Base-by-base conservation (phyloP, 2,329 filamentous ascomycete species). In the Alternaria sp. region DNA sequence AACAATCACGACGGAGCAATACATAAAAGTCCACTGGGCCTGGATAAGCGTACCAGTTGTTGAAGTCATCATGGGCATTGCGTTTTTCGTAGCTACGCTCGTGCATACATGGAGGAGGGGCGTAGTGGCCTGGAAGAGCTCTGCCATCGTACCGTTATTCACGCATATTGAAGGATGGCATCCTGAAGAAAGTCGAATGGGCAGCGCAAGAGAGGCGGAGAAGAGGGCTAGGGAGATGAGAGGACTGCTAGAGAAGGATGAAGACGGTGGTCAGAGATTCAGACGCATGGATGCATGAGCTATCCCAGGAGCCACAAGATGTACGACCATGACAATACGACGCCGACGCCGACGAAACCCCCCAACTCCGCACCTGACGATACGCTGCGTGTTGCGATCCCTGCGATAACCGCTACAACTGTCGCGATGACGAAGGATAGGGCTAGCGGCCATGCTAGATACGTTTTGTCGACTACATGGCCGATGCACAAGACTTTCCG, bases 51-150 rank as follows among this genome's bases (percentile, higher is more conserved):
- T 56, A 13, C 43, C 51, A 5, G 28, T 60, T 3, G 26, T 21
- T 2, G 54, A 58, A n/a, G 54, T 58, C 28, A 40, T 19, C 15
- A 61, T 57, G 54, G 54, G 54, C 15, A 52, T 58, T 44, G 25
- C 26, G 10, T 61, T 61, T 25, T 49, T 61, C 12, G 6, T 46
- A n/a, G 32, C 45, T 19, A 61, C 54, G 26, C 17, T 61, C 13
- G 21, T 52, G 3, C 47, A 61, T 12, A 61, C 54, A 13, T 40
- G 32, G 54, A 46, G 59, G 25, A 61, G 45, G n/a, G 46, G 36
- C 3, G 36, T 61, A 36, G 59, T 46, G 19, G 36, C 59, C 4
- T 61, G 59, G 59, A 61, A 52, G 10, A 44, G 45, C n/a, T 61
- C 54, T 5, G 54, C 45, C 4, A 58, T 61, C n/a, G 28, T 61